Base-by-base conservation (phyloP, 202 grass and related monocot species). In the Carex sylvatica region DNA sequence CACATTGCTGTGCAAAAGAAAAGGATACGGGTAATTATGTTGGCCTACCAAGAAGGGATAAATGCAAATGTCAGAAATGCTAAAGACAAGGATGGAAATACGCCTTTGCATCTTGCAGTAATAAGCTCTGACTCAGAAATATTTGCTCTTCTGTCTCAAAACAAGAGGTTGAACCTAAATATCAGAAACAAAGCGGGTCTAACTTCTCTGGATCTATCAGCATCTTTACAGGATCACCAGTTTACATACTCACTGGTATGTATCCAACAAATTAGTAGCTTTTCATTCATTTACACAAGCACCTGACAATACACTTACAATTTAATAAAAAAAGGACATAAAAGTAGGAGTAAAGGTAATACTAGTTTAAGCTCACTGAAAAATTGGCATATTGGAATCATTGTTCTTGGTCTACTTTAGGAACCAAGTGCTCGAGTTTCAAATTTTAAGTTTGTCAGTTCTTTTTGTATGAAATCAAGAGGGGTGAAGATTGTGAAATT, bases 101-200 rank as follows among this genome's bases (percentile, higher is more conserved):
- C 81, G 6, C 70, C 78, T 44, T 69, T 85, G 20, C 87, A 88
- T 67, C 67, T 88, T 11, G 87, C 87, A 14, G 61, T 82, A 14
- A 15, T 8, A 23, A 47, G 0, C 2, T 33, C 11, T 2, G 5
- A 60, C 4, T 13, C 5, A 23, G 77, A 44, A 24, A 80, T 47
- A 14, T 19, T 80, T 35, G 6, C 11, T 24, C 3, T 61, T 24
- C 42, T 80, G 28, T 24, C 9, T 6, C 3, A 14, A 18, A 42
- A 59, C 24, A 36, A 64, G 9, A 42, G 9, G 40, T 0, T 42
- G 18, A 61, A 80, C 1, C 38, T 9, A 61, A 47, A 63, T 61
- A 33, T 80, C 77, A 56, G 52, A 58, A 79, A 79, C 26, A 12
- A 59, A 61, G 52, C 6, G 2, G 74, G 74, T 35, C 55, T 78